phyloP scores from a whole-genome alignment of 2,329 filamentous ascomycete species.

The Huntiella abstrusa region DNA sequence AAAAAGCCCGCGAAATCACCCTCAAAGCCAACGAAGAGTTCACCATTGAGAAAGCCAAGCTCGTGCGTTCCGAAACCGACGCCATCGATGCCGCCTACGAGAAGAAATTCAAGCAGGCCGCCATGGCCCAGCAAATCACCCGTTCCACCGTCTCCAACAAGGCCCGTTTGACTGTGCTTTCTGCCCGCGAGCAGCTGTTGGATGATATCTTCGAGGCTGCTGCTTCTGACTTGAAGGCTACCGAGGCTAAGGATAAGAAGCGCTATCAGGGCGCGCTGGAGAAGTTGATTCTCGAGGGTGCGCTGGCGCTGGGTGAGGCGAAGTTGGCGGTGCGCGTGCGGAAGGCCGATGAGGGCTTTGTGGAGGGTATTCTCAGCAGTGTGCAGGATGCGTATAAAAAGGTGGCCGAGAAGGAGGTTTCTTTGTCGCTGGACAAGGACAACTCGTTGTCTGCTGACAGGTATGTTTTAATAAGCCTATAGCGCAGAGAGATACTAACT shows the following conservation, averaged over 20 bases:
- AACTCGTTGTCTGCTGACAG: slow-evolving; percentile 62
- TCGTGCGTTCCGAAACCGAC: slow-evolving; percentile 86
- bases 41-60: slow-evolving; percentile 96
- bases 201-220: slow-evolving; percentile 76
- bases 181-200: slow-evolving; percentile 74
- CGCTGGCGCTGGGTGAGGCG: slow-evolving; percentile 72
- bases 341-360: slow-evolving; percentile 57
- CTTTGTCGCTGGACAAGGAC: slow-evolving; percentile 56
- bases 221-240: slow-evolving; percentile 46
- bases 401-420: slow-evolving; percentile 48
- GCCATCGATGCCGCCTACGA: slow-evolving; percentile 84
- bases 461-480: slow-evolving; percentile 36
- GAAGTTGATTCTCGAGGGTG: slow-evolving; percentile 69
- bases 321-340: slow-evolving; percentile 57
- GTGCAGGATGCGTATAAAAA: slow-evolving; percentile 74
- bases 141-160: slow-evolving; percentile 93
- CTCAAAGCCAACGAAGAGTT: slow-evolving; percentile 99
- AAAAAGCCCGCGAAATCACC: slow-evolving; percentile 93
- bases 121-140: slow-evolving; percentile 97
- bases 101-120: slow-evolving; percentile 98
- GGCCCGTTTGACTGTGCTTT: slow-evolving; percentile 74
- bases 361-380: slow-evolving; percentile 60
- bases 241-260: slow-evolving; percentile 41
- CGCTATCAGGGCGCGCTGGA: slow-evolving; percentile 64
- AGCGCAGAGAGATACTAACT: slow-evolving; percentile 11